A percentile compares a stretch with the other conserved stretches of the same genome.
Conservation (phyloP, 495 filamentous ascomycete species). For the Podospora pseudocomata region DNA sequence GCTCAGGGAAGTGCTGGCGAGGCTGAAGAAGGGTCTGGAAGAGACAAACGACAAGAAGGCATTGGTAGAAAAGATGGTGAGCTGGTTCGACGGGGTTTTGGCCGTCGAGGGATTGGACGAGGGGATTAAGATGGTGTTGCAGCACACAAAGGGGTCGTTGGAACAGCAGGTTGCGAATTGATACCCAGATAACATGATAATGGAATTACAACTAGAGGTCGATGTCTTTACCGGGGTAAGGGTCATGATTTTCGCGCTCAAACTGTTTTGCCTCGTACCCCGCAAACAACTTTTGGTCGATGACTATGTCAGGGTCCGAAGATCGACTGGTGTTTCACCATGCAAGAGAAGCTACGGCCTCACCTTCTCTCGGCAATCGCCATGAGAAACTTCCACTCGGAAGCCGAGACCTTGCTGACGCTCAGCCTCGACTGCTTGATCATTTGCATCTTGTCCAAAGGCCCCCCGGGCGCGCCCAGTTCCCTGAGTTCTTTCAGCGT, state of each 20-base stretch:
- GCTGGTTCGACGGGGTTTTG: slow-evolving; percentile 58
- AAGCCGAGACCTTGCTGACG: slow-evolving; percentile 68
- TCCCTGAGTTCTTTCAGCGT: slow-evolving; percentile 70
- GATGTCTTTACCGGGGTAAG: too few species aligned
- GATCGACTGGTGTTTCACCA: neutral
- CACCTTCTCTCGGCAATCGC: slow-evolving; percentile 44
- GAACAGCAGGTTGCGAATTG: slow-evolving; percentile 21
- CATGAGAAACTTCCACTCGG: slow-evolving; percentile 80
- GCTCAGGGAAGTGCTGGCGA: slow-evolving; percentile 59
- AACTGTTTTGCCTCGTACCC: too few species aligned
- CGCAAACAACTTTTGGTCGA: too few species aligned
- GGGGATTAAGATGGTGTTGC: slow-evolving; percentile 61
- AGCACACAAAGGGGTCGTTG: slow-evolving; percentile 47
- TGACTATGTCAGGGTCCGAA: too few species aligned
- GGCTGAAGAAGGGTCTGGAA: slow-evolving; percentile 48
- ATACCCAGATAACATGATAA: slow-evolving; percentile 18
- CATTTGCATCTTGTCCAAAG: slow-evolving; percentile 78
- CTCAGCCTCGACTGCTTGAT: slow-evolving; percentile 77
- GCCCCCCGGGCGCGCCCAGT: slow-evolving; percentile 52
- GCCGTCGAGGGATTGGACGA: slow-evolving; percentile 58
- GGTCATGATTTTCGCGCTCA: too few species aligned
- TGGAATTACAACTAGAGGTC: neutral
- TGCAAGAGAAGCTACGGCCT: neutral
- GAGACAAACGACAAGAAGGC: slow-evolving; percentile 40
- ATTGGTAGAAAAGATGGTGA: slow-evolving; percentile 54